Base-by-base conservation (phyloP, 2,329 filamentous ascomycete genomes). In the Myotisia sp. region DNA sequence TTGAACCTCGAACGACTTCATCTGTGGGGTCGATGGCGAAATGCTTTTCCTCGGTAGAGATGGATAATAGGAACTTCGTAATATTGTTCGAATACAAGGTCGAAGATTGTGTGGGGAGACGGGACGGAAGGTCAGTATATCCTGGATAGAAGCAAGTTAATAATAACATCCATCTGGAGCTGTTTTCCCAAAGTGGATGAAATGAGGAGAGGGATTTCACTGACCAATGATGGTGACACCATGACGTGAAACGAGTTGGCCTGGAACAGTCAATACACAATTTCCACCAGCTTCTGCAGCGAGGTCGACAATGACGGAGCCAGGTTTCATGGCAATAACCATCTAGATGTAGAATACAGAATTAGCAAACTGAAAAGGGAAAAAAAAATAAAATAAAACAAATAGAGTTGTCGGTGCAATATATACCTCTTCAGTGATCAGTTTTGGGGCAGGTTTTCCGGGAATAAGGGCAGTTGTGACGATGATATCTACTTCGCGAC, bases 61-160 rank as follows among this genome's bases (percentile, higher is more conserved):
- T 83, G 0, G 84, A 90, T 6, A 93, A 66, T 18, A 92, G 62
- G 37, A 86, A 79, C 52, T 92, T 93, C 44, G 78, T 85, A 47
- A 92, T 86, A 51, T 93, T 93, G 67, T 92, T 93, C 2, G 82
- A 90, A 57, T 92, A 93, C 13, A 93, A 62, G 0, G 82, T 92
- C 0, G 84, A 92, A 0, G 84, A 83, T 54, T 93, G 85, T 0
- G 84, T 92, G 0, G 85, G 83, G 2, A 93, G 67, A 29, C 84
- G 72, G 20, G 84, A 92, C 1, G 85, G 84, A 18, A 92, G 67
- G 56, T 93, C 84, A 27, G 84, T 92, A 54, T 92, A 92, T 21
- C 79, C 71, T 74, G 29, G 5, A n/a, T n/a, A n/a, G 9, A 26
- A 4, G 20, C 60, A 27, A 13, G 18, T 10, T 14, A 26, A 18